These are phyloP conservation scores for Epichloe bromicola DNA, from an alignment of 2,329 filamentous ascomycete genomes.

Conservation along the genomic window DNA sequence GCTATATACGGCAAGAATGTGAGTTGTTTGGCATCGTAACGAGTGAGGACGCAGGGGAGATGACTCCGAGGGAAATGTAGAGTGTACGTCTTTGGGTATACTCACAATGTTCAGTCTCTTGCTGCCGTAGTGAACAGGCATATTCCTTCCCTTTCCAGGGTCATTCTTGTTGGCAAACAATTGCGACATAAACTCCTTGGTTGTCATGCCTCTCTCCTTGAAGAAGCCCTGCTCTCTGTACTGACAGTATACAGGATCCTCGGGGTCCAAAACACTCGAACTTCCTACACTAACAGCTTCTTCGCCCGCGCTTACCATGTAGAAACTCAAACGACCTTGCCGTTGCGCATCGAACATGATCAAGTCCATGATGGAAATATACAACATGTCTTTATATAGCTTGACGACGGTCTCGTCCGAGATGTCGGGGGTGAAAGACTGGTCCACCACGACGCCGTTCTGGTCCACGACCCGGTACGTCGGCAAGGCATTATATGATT, in stretches of 20 bases:
- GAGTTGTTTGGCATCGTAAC: not conserved
- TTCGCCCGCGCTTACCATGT: slow-evolving; percentile 92
- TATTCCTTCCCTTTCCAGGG: slow-evolving; percentile 71
- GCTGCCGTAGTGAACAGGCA: slow-evolving; percentile 95
- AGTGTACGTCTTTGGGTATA: slow-evolving; percentile 7
- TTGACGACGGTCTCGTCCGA: slow-evolving; percentile 47
- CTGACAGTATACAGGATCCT: slow-evolving; percentile 86
- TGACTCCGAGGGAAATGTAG: not conserved
- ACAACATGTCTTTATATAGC: slow-evolving; percentile 53
- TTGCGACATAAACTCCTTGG: slow-evolving; percentile 90
- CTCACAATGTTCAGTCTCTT: slow-evolving; percentile 68
- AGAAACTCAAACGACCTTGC: slow-evolving; percentile 88
- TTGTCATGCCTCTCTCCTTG: slow-evolving; percentile 72
- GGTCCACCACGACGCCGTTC: slow-evolving; percentile 71
- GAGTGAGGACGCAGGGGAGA: not conserved
- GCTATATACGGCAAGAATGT: slow-evolving; percentile 29
- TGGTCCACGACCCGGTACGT: slow-evolving; percentile 90
- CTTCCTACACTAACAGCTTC: slow-evolving; percentile 89
- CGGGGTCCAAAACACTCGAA: slow-evolving; percentile 67
- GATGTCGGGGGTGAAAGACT: slow-evolving; percentile 54
- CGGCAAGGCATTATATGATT: slow-evolving; percentile 61
- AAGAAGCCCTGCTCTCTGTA: slow-evolving; percentile 92
- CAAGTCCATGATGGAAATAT: slow-evolving; percentile 75
- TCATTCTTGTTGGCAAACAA: slow-evolving; percentile 82
- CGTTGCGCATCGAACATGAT: slow-evolving; percentile 98